phyloP scores from a whole-genome alignment of 441 rosid genomes.

The Flueggea neowawraea region DNA sequence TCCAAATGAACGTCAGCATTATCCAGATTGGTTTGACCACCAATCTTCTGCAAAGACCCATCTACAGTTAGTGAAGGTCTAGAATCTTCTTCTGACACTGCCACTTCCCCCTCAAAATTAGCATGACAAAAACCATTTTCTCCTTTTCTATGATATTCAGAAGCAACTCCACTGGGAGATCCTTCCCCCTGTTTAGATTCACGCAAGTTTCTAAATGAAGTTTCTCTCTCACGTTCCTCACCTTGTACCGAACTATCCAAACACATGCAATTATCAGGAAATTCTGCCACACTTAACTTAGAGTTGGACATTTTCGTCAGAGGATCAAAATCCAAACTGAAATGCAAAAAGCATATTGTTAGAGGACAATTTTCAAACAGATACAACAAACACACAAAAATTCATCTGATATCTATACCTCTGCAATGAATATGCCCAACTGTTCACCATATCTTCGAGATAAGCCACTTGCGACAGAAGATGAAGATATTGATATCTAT shows the following conservation, averaged over 20 bases:
- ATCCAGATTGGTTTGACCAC: slow-evolving; percentile 13
- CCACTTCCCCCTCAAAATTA: slow-evolving; percentile 15
- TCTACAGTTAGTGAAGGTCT: too few relatives aligned
- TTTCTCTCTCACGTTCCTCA: slow-evolving; percentile 27
- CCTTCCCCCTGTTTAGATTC: slow-evolving; percentile 29
- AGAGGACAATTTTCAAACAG: slow-evolving; percentile 19
- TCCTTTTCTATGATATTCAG: slow-evolving; percentile 26
- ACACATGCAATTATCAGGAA: slow-evolving; percentile 20
- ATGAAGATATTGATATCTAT: slow-evolving; percentile 67
- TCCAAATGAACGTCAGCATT: slow-evolving; percentile 21
- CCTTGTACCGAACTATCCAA: slow-evolving; percentile 24
- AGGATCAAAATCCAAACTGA: slow-evolving; percentile 66
- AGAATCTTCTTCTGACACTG: slow-evolving; percentile 17
- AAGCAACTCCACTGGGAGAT: slow-evolving; percentile 17
- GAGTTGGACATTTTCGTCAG: slow-evolving; percentile 39
- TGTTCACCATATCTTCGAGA: slow-evolving; percentile 87
- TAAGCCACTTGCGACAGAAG: slow-evolving; percentile 93
- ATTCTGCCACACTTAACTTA: slow-evolving; percentile 26
- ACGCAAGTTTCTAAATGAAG: slow-evolving; percentile 18
- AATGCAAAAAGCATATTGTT: slow-evolving; percentile 27
- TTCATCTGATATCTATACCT: slow-evolving; percentile 43
- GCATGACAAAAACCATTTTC: slow-evolving; percentile 18
- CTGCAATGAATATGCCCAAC: slow-evolving; percentile 85
- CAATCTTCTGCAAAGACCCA: slow-evolving; percentile 6
- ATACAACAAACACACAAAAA: slow-evolving; percentile 16